A percentile compares a stretch with the other conserved stretches of the same genome.
These are phyloP conservation scores for Pulveroboletus ravenelii DNA, from an alignment of 768 basidiomycete genomes.

Conservation along the genomic window DNA sequence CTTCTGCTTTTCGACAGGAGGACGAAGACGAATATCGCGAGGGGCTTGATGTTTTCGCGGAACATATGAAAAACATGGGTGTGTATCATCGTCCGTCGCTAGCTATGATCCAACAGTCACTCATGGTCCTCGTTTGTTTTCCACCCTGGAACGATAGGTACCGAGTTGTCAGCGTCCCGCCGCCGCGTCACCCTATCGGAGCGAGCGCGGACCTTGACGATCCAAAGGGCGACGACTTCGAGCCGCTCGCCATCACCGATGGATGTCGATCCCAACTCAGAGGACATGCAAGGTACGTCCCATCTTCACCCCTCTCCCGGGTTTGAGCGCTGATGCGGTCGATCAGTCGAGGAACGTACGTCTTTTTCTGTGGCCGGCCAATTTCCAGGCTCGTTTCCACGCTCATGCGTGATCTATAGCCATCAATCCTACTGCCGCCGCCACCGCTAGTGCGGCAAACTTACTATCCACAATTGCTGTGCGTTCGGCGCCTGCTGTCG, in stretches of 20 bases:
- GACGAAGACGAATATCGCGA: conserved; percentile 23
- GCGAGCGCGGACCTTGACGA: conserved; percentile 17
- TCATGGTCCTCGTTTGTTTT: background rate
- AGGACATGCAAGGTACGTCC: conserved; percentile 16
- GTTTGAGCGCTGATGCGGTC: conserved; percentile 2
- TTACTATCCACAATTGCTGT: background rate
- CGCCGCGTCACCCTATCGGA: conserved; percentile 15
- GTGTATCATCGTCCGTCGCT: conserved; percentile 6
- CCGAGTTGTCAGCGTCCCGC: conserved; percentile 13
- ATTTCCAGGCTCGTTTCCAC: background rate
- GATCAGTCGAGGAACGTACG: conserved; percentile 16
- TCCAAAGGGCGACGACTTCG: conserved; percentile 5
- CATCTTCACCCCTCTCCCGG: background rate
- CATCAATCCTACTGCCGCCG: background rate
- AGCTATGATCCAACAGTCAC: background rate
- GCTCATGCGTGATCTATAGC: conserved; percentile 7
- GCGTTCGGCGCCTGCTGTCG: background rate
- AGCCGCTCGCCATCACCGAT: conserved; percentile 20
- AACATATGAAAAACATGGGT: conserved; percentile 13
- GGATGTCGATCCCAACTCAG: conserved; percentile 15
- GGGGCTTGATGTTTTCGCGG: conserved; percentile 12
- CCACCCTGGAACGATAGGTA: conserved; percentile 3
- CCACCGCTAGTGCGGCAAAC: background rate
- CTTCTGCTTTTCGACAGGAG: conserved; percentile 11
- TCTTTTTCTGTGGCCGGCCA: background rate